Evolutionary conservation across 331 rosid species (phyloP), one percentile per base, ranked within the genome.

Genomic region (Quercus tomentella): DNA sequence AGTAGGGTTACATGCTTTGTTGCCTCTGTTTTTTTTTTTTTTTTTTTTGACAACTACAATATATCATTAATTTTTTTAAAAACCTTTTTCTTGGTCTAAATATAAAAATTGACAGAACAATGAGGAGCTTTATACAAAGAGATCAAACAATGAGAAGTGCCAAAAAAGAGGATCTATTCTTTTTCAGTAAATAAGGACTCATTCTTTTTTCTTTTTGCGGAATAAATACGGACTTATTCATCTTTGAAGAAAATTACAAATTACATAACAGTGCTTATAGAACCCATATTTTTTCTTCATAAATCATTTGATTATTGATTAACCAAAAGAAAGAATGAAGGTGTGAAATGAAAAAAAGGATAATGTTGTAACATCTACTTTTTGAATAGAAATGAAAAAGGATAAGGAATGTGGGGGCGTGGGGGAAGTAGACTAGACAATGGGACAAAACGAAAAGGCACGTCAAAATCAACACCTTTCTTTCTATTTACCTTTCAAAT

Each of bases 381-480:
- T 63, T 20, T 66, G 72, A 66, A 30, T 20, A 23, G 23, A 23
- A 33, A 62, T 9, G 45, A 22, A 66, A 66, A 66, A 33, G 37
- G 12, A 63, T 63, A 28, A 63, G 6, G 70, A 66, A 10, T 8
- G 51, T 33, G 1, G 51, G 11, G 6, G 72, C 45, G 45, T 41
- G 45, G 45, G 45, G 45, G 45, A 0, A 8, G 12, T 41, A 41
- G 25, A 35, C n/a, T 67, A 67, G 51, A 63, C 70, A 63, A 15
- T 15, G 11, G 30, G 51, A 31, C 21, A 8, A 14, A 67, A n/a
- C 18, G 21, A 73, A 56, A 66, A 6, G 3, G 65, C 6, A 28
- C 17, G 73, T 82, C 86, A 78, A 74, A 12, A 82, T 82, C 80
- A 78, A 26, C 1, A 57, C 76, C 41, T 60, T 75, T 70, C 30